A percentile compares a stretch with the other conserved stretches of the same genome.
These are phyloP conservation scores for Hericium erinaceus DNA, from an alignment of 768 basidiomycete genomes.

Conservation along the genomic window DNA sequence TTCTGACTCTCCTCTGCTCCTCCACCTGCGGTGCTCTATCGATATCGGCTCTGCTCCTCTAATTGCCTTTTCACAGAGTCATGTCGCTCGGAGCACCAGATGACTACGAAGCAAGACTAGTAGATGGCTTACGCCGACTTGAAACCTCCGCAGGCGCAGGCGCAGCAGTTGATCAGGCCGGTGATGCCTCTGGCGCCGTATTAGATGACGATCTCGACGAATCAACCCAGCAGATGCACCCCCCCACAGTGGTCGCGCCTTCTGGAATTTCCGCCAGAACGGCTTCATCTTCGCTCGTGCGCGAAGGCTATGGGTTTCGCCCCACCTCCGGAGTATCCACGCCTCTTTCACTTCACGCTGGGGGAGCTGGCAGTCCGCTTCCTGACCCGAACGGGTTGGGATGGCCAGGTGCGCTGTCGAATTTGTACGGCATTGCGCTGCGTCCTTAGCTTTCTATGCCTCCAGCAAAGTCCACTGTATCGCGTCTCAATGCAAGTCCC, in stretches of 20 bases:
- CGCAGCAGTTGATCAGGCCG: neutral
- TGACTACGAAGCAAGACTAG: neutral
- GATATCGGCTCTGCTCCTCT: too few relatives aligned
- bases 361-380: constrained; percentile 26
- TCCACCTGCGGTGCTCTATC: too few relatives aligned
- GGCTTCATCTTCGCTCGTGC: constrained; percentile 19
- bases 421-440: constrained; percentile 4
- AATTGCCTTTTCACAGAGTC: neutral
- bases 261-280: neutral
- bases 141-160: too few relatives aligned
- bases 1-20: neutral
- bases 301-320: constrained; percentile 81
- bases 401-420: constrained; percentile 67
- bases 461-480: constrained; percentile 83
- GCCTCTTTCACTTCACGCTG: constrained; percentile 34
- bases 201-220: neutral
- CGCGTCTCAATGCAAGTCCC: constrained; percentile 72
- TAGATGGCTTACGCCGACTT: neutral
- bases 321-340: constrained; percentile 58
- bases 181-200: neutral
- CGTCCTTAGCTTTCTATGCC: constrained; percentile 1
- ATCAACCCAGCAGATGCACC: neutral
- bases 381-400: constrained; percentile 69
- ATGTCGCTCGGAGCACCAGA: neutral
- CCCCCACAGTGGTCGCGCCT: neutral